phyloP scores from a whole-genome alignment of 139 green algal species.

The Picochlorum costavermella region DNA sequence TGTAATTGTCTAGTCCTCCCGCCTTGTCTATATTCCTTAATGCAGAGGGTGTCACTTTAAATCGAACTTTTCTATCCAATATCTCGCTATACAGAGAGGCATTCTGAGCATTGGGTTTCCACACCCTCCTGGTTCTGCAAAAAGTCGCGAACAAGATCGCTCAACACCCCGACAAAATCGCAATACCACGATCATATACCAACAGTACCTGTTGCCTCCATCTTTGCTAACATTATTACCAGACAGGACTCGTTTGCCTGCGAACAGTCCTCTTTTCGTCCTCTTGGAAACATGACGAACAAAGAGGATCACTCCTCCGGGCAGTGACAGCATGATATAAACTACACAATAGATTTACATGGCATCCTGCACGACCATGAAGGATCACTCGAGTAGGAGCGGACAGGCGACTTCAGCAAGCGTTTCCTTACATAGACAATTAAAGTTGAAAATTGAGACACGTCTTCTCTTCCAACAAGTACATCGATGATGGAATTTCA shows the following conservation, averaged over 20 bases:
- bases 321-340: slow-evolving; percentile 3
- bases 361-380: too few species aligned
- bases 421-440: too few species aligned
- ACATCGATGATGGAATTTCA: background rate
- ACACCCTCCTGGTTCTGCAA: slow-evolving; percentile 54
- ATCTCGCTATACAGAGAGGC: slow-evolving; percentile 63
- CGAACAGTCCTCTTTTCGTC: slow-evolving; percentile 55
- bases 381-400: too few species aligned
- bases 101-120: slow-evolving; percentile 73
- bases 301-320: slow-evolving; percentile 15
- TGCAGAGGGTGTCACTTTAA: slow-evolving; percentile 68
- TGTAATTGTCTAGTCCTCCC: slow-evolving; percentile 75
- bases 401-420: too few species aligned
- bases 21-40: slow-evolving; percentile 72
- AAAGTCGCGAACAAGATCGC: background rate
- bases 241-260: slow-evolving; percentile 46
- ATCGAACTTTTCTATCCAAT: slow-evolving; percentile 45
- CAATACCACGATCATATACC: background rate
- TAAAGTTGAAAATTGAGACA: background rate
- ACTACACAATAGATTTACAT: background rate
- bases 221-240: slow-evolving; percentile 79
- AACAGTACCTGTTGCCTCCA: slow-evolving; percentile 68
- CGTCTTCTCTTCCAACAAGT: background rate
- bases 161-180: background rate
- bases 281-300: slow-evolving; percentile 23